A percentile compares a stretch with the other conserved stretches of the same genome.
phyloP scores from a whole-genome alignment of 169 alveolate species.

The Cyclospora cayetanensis region DNA sequence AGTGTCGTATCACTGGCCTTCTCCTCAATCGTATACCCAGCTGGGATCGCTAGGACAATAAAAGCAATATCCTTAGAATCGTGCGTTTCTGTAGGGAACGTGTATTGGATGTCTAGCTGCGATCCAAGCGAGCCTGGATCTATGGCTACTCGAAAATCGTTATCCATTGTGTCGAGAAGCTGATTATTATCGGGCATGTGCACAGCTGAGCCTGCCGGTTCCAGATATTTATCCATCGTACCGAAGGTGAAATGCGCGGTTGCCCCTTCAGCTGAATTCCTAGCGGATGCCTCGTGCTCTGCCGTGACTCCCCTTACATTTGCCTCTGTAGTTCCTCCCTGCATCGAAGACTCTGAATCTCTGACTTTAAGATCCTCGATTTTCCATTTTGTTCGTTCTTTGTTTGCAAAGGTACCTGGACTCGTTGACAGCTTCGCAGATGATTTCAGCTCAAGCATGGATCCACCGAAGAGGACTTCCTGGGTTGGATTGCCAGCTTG shows the following conservation, averaged over 20 bases:
- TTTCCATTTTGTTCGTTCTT: not conserved
- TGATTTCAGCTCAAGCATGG: not conserved
- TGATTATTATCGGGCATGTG: not conserved
- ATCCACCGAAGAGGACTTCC: not conserved
- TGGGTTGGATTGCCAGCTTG: not conserved
- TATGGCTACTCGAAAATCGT: not conserved
- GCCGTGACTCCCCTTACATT: not conserved
- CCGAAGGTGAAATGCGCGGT: not conserved
- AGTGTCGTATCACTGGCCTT: not conserved
- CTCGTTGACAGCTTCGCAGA: not conserved
- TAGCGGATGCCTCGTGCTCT: not conserved
- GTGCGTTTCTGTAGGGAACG: not conserved
- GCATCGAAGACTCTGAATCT: too few species aligned
- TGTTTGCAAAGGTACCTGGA: not conserved
- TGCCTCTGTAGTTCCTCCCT: not conserved
- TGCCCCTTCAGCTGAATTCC: not conserved
- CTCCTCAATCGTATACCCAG: conserved; percentile 6
- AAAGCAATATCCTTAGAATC: not conserved
- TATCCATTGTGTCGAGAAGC: not conserved
- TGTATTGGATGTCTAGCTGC: not conserved
- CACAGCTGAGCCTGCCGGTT: not conserved
- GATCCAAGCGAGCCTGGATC: not conserved
- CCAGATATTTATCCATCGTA: not conserved
- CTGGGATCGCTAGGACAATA: conserved; percentile 6
- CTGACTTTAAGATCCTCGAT: not conserved